phyloP scores from a whole-genome alignment of 805 yeast species.

The Schwanniomyces sp. region DNA sequence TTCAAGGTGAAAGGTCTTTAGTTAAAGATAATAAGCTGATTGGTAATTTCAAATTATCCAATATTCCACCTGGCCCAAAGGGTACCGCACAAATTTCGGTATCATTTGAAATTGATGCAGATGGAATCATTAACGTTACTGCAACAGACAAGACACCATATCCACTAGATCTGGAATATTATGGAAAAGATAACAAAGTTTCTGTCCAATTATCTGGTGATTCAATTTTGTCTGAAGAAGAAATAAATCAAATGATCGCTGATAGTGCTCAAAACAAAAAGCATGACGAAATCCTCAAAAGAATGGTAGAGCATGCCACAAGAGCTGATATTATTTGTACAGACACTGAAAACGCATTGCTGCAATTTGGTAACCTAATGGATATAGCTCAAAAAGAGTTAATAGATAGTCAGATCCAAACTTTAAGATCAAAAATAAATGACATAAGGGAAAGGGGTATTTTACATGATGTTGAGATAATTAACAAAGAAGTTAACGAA shows the following conservation, averaged over 20 bases:
- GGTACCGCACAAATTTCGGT: conserved; percentile 81
- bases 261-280: conserved; percentile 67
- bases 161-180: conserved; percentile 32
- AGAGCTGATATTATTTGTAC: conserved; percentile 75
- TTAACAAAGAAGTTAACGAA: conserved; percentile 35
- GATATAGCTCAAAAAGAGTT: conserved; percentile 45
- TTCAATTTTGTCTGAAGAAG: conserved; percentile 68
- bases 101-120: conserved; percentile 77
- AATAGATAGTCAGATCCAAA: conserved; percentile 17
- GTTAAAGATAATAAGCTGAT: conserved; percentile 76
- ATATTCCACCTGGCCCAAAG: conserved; percentile 75
- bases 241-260: conserved; percentile 59
- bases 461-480: conserved; percentile 30
- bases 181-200: conserved; percentile 50
- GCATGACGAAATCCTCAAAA: conserved; percentile 57
- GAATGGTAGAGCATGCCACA: conserved; percentile 70
- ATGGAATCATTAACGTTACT: conserved; percentile 63
- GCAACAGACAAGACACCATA: conserved; percentile 54
- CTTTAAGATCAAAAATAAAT: conserved; percentile 25
- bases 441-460: conserved; percentile 31
- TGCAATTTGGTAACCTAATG: conserved; percentile 60
- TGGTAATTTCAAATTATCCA: conserved; percentile 70
- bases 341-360: conserved; percentile 85
- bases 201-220: conserved; percentile 70
- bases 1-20: conserved; percentile 78